Evolutionary conservation across 2,329 filamentous ascomycete genomes (phyloP).

Genomic region (Capronia americana): DNA sequence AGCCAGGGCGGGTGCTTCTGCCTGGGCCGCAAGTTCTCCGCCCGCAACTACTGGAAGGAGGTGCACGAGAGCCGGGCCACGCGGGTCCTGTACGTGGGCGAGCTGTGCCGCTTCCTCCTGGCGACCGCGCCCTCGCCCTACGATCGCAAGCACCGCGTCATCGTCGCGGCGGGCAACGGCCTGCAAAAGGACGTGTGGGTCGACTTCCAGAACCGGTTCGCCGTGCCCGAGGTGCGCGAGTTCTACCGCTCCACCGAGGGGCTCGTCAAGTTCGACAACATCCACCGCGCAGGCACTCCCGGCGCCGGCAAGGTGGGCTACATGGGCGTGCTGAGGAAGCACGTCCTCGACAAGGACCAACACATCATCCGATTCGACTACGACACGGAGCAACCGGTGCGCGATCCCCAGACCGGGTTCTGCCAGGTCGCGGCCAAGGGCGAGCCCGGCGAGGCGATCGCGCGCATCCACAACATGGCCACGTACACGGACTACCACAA

Average conservation of each 20-base stretch:
- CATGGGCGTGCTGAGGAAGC: constrained; percentile 47
- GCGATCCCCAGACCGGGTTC: constrained; percentile 72
- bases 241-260: constrained; percentile 82
- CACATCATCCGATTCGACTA: constrained; percentile 72
- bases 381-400: constrained; percentile 69
- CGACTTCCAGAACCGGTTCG: constrained; percentile 48
- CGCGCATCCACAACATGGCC: constrained; percentile 64
- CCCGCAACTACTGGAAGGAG: constrained; percentile 36
- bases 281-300: constrained; percentile 69
- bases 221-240: constrained; percentile 64
- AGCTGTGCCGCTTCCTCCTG: constrained; percentile 57
- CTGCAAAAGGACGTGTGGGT: constrained; percentile 57
- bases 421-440: constrained; percentile 67
- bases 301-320: constrained; percentile 59
- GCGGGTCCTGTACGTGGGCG: constrained; percentile 63
- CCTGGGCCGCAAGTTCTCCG: constrained; percentile 46
- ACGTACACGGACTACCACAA: constrained; percentile 83
- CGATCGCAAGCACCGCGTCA: constrained; percentile 53
- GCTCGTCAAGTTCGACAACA: constrained; percentile 67
- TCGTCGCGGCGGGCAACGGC: constrained; percentile 55
- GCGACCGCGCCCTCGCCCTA: constrained; percentile 50
- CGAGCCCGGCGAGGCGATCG: constrained; percentile 77
- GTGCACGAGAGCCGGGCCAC: constrained; percentile 53
- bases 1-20: constrained; percentile 53
- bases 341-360: constrained; percentile 55